Evolutionary conservation across 1,284 basidiomycete genomes (phyloP).

Genomic region (Rhodotorula mucilaginosa): DNA sequence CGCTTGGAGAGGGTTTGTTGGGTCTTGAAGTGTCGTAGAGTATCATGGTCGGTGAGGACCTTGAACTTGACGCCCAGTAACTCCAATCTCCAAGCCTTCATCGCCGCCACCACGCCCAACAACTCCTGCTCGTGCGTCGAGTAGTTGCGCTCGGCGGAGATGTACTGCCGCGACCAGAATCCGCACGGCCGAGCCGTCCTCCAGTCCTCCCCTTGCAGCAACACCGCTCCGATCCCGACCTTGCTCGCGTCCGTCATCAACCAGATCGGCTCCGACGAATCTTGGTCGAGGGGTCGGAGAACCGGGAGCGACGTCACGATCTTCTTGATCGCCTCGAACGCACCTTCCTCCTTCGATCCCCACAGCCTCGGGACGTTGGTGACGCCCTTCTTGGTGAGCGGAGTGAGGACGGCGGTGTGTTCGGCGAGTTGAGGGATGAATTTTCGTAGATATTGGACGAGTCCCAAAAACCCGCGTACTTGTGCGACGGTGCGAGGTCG

Average conservation of each 20-base stretch:
- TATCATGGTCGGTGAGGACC: neutral
- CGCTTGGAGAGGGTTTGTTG: neutral
- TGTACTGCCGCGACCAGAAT: slow-evolving; percentile 27
- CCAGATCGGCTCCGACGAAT: slow-evolving; percentile 28
- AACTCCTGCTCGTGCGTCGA: slow-evolving; percentile 19
- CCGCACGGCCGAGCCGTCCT: slow-evolving; percentile 20
- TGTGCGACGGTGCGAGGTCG: slow-evolving; percentile 44
- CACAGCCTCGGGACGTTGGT: neutral
- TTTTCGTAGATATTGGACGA: slow-evolving; percentile 49
- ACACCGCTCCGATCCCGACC: slow-evolving; percentile 16
- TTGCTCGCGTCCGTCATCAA: slow-evolving; percentile 23
- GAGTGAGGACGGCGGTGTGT: slow-evolving; percentile 47
- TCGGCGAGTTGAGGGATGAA: slow-evolving; percentile 50
- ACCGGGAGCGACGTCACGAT: slow-evolving; percentile 44
- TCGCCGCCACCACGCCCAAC: neutral
- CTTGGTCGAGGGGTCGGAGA: slow-evolving; percentile 47
- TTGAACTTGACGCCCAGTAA: neutral
- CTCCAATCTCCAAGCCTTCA: neutral
- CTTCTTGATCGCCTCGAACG: slow-evolving; percentile 51
- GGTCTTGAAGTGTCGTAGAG: neutral
- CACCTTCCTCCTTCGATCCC: slow-evolving; percentile 8
- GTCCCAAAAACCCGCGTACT: slow-evolving; percentile 50
- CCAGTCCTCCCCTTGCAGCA: slow-evolving; percentile 23
- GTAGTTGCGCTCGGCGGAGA: slow-evolving; percentile 31
- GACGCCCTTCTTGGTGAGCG: slow-evolving; percentile 46